Conservation (phyloP, 768 basidiomycete species). For the Amanita pallidorosea region DNA sequence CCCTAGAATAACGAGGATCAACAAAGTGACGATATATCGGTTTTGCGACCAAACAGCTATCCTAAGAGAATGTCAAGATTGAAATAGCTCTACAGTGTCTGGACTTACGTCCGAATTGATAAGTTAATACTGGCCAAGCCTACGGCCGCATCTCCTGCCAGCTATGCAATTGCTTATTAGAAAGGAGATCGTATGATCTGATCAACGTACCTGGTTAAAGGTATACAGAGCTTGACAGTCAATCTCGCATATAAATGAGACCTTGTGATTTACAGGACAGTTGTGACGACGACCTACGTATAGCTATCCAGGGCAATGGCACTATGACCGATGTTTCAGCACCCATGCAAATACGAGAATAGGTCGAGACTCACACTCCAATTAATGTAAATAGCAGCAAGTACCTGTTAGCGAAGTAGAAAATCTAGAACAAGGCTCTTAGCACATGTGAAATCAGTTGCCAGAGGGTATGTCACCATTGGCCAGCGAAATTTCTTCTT, state of each 20-base stretch:
- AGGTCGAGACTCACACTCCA: conserved; percentile 43
- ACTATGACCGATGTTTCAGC: conserved; percentile 18
- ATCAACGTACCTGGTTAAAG: conserved; percentile 39
- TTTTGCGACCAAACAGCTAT: conserved; percentile 25
- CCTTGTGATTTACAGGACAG: neutral
- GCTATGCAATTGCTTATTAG: conserved; percentile 7
- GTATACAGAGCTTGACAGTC: conserved; percentile 56
- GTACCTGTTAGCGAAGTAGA: conserved; percentile 63
- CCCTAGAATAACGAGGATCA: conserved; percentile 28
- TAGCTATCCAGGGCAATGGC: conserved; percentile 40
- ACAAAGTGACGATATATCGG: conserved; percentile 19
- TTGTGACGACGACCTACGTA: conserved; percentile 17
- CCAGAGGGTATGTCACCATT: conserved; percentile 30
- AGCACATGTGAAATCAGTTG: neutral
- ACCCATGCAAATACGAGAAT: conserved; percentile 6
- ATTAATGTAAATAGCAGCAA: conserved; percentile 53
- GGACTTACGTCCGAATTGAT: conserved; percentile 34
- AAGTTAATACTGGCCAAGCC: conserved; percentile 43
- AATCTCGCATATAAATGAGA: conserved; percentile 24
- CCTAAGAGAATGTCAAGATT: conserved; percentile 1
- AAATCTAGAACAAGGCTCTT: conserved; percentile 26
- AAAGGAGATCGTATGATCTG: neutral
- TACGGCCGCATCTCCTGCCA: conserved; percentile 34
- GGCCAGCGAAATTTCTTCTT: conserved; percentile 57
- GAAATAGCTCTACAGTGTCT: neutral